phyloP scores from a whole-genome alignment of 208 protist genomes.

The Leishmania tarentolae region DNA sequence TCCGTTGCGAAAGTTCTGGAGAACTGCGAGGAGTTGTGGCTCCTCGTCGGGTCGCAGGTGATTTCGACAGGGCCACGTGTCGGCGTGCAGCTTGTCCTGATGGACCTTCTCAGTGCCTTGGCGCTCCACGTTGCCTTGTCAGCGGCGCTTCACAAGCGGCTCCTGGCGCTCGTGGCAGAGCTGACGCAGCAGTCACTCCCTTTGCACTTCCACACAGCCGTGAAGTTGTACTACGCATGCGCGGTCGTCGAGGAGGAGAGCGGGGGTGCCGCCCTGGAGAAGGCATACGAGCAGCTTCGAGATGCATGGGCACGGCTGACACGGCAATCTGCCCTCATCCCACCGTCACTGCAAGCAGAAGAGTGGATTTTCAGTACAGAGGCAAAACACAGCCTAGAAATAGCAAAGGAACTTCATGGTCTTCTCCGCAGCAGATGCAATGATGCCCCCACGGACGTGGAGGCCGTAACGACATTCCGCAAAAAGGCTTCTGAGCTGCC shows the following conservation, averaged over 20 bases:
- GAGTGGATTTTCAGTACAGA: constrained; percentile 23
- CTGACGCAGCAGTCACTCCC: constrained; percentile 23
- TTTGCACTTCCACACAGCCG: constrained; percentile 29
- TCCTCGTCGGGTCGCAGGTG: constrained; percentile 16
- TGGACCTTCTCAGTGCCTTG: constrained; percentile 29
- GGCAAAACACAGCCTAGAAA: constrained; percentile 1
- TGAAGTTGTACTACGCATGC: constrained; percentile 28
- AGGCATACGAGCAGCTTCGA: constrained; percentile 7
- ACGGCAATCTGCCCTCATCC: constrained; percentile 6
- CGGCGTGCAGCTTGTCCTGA: constrained; percentile 24
- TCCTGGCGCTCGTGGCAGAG: constrained; percentile 10
- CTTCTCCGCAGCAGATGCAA: constrained; percentile 4
- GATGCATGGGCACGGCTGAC: constrained; percentile 17
- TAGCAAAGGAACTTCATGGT: constrained; percentile 11
- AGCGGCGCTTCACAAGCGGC: constrained; percentile 10
- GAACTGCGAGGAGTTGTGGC: constrained; percentile 26
- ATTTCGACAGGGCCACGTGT: constrained; percentile 9
- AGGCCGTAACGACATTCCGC: constrained; percentile 11
- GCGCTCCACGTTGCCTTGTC: constrained; percentile 24
- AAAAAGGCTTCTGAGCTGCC: constrained; percentile 16
- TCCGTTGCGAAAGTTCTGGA: constrained; percentile 13
- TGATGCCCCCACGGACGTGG: not conserved
- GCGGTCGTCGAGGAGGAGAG: constrained; percentile 13
- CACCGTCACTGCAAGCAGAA: constrained; percentile 8
- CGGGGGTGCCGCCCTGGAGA: not conserved